phyloP scores from a whole-genome alignment of 345 rosid species.

The Sisymbrium altissimum region DNA sequence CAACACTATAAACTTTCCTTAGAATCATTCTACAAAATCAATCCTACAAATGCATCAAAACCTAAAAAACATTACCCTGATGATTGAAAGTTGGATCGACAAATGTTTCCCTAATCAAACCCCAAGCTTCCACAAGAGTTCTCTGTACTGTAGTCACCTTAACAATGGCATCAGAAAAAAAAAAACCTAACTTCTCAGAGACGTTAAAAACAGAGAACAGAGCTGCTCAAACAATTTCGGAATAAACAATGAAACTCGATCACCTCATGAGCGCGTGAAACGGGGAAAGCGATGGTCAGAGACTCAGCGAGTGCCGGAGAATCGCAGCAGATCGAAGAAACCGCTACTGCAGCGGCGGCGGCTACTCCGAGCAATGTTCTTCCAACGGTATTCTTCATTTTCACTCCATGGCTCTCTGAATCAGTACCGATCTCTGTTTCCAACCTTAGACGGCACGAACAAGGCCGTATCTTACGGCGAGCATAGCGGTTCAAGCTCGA shows the following conservation, averaged over 20 bases:
- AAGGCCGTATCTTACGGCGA: conserved; percentile 28
- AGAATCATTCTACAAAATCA: neutral
- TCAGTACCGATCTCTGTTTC: conserved; percentile 14
- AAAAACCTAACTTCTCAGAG: neutral
- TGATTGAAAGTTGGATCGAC: conserved; percentile 84
- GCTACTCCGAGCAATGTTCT: conserved; percentile 54
- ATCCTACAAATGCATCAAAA: neutral
- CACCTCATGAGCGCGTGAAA: conserved; percentile 85
- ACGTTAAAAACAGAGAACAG: conserved; percentile 13
- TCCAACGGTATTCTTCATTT: conserved; percentile 28
- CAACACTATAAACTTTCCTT: conserved; percentile 11
- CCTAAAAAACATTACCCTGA: conserved; percentile 51
- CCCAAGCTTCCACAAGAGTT: conserved; percentile 96
- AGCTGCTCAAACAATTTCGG: neutral
- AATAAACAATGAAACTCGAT: neutral
- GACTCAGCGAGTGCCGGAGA: conserved; percentile 77
- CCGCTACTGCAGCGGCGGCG: conserved; percentile 48
- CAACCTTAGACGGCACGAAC: conserved; percentile 6
- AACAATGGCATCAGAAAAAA: conserved; percentile 1
- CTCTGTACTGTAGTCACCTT: conserved; percentile 85
- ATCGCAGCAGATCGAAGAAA: conserved; percentile 43
- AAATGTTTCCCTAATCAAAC: conserved; percentile 84
- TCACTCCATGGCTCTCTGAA: conserved; percentile 10
- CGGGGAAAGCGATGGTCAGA: conserved; percentile 75
- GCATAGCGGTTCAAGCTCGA: conserved; percentile 16